Base-by-base conservation (phyloP, 2,329 filamentous ascomycete species). In the Botrytis pseudocinerea region DNA sequence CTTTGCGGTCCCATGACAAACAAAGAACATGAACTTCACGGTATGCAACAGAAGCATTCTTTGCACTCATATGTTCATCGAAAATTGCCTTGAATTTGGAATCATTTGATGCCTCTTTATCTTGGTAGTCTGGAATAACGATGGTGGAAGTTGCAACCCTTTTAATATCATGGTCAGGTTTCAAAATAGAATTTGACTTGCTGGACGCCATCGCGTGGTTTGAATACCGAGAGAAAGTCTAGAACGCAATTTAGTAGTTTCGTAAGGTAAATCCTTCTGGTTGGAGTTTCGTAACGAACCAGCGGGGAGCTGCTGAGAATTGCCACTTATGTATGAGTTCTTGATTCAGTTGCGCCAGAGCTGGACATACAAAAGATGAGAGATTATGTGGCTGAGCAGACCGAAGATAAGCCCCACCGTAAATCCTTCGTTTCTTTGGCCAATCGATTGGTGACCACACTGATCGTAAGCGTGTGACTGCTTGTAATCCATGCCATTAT, bases 1-100 rank as follows among this genome's bases (percentile, higher is more conserved):
- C 59, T 7, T 71, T 60, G 20, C 20, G 69, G 22, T 71, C 59
- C 69, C 69, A 71, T 10, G 59, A 71, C 16, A 71, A 32, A 22
- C 64, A 42, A 54, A 71, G 69, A 38, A 71, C 59, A 25, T 63
- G 59, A 10, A 38, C 69, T 57, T 71, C 7, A 8, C 44, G 4
- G 38, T 71, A 71, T 10, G 32, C 40, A 1, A 71, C 22, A 2
- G 69, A 16, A 0, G 44, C 18, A 16, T 64, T 63, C 22, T 51
- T 71, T 40, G 59, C 44, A 16, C 57, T 18, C 4, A 71, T 71
- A 18, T 64, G 44, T 16, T 54, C 60, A 64, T 64, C 69, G 35
- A 46, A 71, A 12, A 54, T 25, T 1, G 57, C 69, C 32, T 71
- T 71, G 18, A 64, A 12, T 32, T 51, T 14, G 5, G 57, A 71